Evolutionary conservation across 768 basidiomycete genomes (phyloP).

Genomic region (Suillus lakei): DNA sequence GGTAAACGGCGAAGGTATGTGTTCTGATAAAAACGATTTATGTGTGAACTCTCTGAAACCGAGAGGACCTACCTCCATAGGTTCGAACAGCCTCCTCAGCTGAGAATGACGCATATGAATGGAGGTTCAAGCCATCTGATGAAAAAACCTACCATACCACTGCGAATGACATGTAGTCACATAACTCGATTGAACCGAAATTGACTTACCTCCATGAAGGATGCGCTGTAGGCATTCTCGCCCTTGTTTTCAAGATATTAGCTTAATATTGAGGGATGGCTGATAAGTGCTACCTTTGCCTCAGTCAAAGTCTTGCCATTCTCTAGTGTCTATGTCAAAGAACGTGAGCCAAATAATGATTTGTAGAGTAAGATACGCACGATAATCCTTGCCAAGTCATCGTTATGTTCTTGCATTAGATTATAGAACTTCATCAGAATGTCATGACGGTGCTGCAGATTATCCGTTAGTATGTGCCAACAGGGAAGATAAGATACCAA

Average conservation of each 20-base stretch:
- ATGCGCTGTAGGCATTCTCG: constrained; percentile 85
- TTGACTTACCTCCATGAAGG: constrained; percentile 73
- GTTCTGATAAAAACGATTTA: constrained; percentile 50
- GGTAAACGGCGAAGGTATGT: constrained; percentile 76
- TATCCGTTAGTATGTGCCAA: not conserved
- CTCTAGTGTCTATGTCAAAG: constrained; percentile 72
- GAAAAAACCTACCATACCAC: constrained; percentile 74
- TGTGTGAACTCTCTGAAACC: not conserved
- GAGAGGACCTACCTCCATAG: constrained; percentile 70
- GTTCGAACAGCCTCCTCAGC: constrained; percentile 92
- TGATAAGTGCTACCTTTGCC: constrained; percentile 58
- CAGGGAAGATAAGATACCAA: constrained; percentile 31
- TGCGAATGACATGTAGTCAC: constrained; percentile 32
- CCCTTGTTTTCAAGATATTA: constrained; percentile 46
- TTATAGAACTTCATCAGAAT: constrained; percentile 78
- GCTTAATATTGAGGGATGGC: not conserved
- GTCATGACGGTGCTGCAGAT: constrained; percentile 73
- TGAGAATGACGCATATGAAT: constrained; percentile 32
- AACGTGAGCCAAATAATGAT: constrained; percentile 14
- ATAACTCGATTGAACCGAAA: constrained; percentile 11
- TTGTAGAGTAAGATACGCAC: constrained; percentile 46
- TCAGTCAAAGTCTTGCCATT: constrained; percentile 93
- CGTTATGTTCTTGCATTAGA: constrained; percentile 82
- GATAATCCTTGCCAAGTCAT: constrained; percentile 88
- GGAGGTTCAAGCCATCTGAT: not conserved